Evolutionary conservation across 495 filamentous ascomycete genomes (phyloP), one percentile per base, ranked within the genome.

Genomic region (Thermothielavioides terrestris): DNA sequence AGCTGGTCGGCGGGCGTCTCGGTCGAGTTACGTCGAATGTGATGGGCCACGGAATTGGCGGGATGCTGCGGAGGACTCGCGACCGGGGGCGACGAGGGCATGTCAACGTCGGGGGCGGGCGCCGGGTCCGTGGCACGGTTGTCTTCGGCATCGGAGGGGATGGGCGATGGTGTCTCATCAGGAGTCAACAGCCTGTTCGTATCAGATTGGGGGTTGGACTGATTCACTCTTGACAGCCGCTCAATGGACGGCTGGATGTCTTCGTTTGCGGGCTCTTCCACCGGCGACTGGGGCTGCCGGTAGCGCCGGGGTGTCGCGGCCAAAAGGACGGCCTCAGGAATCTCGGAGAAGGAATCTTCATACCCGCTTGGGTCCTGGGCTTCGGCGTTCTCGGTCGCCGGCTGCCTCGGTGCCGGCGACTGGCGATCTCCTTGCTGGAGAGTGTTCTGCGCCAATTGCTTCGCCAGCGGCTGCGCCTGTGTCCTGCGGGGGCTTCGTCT

Each of bases 151-250:
- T 58, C 62, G 43, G 62, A 64, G 15, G 54, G 63, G 50, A 66
- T 58, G 23, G 75, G 75, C 28, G 75, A 77, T 42, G 75, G 72
- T 27, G 75, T 77, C 58, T 77, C 71, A 42, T 77, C 76, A 41
- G 75, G 76, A 36, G 75, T 79, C 59, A 69, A 67, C 53, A 77
- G 65, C 63, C 74, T 71, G 50, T 59, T 66, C 28, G 65, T 62
- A 10, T 64, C 63, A 56, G 64, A 59, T 48, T 60, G 59, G 42
- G 65, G 54, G 30, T 59, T 64, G 58, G 67, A 56, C 41, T 59
- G 48, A 59, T 65, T 62, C 54, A 61, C 59, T 56, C 50, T 54
- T 59, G 65, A 65, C 17, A 56, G 54, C 64, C 64, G 61, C 46
- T 65, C 59, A 38, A 65, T 53, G 37, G 63, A 68, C 61, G 62